Base-by-base conservation (phyloP, 768 basidiomycete species). In the Boletus reticulatus region DNA sequence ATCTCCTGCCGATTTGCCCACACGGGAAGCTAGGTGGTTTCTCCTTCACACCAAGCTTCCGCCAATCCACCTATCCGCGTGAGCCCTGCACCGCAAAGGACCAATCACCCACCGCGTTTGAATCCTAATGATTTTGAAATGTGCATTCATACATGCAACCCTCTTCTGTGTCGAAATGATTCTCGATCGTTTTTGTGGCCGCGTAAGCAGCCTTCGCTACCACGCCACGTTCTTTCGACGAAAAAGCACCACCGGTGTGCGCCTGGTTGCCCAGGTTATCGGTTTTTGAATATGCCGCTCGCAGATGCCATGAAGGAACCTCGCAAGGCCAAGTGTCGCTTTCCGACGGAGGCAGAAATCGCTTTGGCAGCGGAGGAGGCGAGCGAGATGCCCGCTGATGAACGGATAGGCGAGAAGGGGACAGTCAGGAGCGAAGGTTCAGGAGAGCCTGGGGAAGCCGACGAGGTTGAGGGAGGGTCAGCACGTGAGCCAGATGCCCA, bases 61-160 rank as follows among this genome's bases (percentile, higher is more conserved):
- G 4, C 44, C 9, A 48, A 29, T 10, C 16, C 41, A 24, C 43
- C 62, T 27, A 44, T 50, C 8, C 29, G 34, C 36, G 43, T 43
- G 52, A 54, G 34, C 52, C 47, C 57, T 6, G 43, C 32, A 10
- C 43, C 57, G 48, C 57, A 54, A 22, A 44, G 19, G 20, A 55
- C 42, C 38, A 54, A 43, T 2, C 37, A 17, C 16, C 13, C 52
- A 4, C 11, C 4, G 16, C n/a, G 3, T 16, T 32, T 39, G 50
- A 54, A 59, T 45, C 8, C 58, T 24, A 27, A 32, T 3, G 59
- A 69, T 20, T 61, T 56, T 16, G 67, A 69, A 53, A 36, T 69
- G 16, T 67, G 66, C 48, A 69, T 67, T 24, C 66, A 67, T 19
- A 67, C 67, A 1, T 69, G 67, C 43, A 67, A 61, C 39, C 24